phyloP scores from a whole-genome alignment of 768 basidiomycete species.

The Boletellus emodensis region DNA sequence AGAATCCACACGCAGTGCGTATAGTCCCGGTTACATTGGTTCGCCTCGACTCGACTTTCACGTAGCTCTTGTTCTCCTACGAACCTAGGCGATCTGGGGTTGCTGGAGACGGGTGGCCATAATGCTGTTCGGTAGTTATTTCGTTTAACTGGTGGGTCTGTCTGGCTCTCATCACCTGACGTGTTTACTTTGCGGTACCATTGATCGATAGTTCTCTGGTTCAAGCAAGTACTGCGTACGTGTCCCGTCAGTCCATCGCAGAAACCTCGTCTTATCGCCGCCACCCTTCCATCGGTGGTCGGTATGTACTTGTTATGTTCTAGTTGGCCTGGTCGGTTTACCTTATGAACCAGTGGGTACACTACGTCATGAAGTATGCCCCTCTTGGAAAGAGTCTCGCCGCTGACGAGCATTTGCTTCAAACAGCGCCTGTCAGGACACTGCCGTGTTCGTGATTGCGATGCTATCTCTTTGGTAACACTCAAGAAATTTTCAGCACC shows the following conservation, averaged over 20 bases:
- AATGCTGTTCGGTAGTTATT: slow-evolving; percentile 5
- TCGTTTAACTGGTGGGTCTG: slow-evolving; percentile 3
- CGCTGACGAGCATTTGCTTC: not conserved
- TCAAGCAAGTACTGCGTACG: slow-evolving; percentile 1
- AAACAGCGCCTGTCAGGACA: slow-evolving; percentile 11
- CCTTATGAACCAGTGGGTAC: slow-evolving; percentile 1
- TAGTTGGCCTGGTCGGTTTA: not conserved
- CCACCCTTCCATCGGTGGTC: not conserved
- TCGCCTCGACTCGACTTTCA: not conserved
- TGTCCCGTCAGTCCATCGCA: not conserved
- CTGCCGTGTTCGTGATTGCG: not conserved
- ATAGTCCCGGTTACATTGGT: no score
- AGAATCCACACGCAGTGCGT: slow-evolving; percentile 8
- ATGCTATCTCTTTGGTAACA: slow-evolving; percentile 6
- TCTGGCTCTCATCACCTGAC: not conserved
- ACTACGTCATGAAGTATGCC: slow-evolving; percentile 2
- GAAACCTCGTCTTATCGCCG: not conserved
- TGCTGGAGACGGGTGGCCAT: not conserved
- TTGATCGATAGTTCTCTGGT: not conserved
- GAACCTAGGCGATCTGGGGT: slow-evolving; percentile 21
- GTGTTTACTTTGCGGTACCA: no score
- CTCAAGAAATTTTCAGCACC: not conserved
- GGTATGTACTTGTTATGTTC: not conserved
- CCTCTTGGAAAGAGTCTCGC: not conserved
- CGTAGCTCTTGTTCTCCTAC: slow-evolving; percentile 14